These are phyloP conservation scores for Calonectria pseudoturangicola DNA, from an alignment of 2,329 filamentous ascomycete genomes.

Conservation along the genomic window DNA sequence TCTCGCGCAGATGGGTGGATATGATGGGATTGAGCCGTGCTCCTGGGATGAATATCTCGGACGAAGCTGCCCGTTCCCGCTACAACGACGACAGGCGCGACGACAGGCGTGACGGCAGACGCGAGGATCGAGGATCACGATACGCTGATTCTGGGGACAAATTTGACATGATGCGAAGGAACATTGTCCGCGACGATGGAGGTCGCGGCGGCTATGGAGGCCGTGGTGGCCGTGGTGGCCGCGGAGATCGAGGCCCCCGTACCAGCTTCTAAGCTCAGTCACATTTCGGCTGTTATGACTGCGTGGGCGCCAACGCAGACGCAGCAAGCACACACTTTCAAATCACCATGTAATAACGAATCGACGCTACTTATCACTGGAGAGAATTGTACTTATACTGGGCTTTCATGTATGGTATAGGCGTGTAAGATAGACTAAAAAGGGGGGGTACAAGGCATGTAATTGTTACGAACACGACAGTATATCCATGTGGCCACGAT, in stretches of 20 bases:
- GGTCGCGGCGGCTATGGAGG: constrained; percentile 42
- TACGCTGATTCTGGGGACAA: constrained; percentile 44
- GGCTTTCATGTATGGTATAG: constrained; percentile 53
- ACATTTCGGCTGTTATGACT: constrained; percentile 29
- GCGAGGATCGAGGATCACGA: constrained; percentile 30
- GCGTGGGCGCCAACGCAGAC: constrained; percentile 1
- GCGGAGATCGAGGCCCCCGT: constrained; percentile 43
- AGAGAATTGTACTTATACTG: constrained; percentile 54
- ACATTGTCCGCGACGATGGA: constrained; percentile 53
- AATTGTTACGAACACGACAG: constrained; percentile 50
- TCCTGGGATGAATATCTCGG: constrained; percentile 60
- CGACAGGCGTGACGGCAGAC: constrained; percentile 38
- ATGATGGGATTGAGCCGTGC: constrained; percentile 58
- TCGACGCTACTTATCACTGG: constrained; percentile 20
- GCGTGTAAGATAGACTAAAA: constrained; percentile 45
- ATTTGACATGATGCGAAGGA: constrained; percentile 54
- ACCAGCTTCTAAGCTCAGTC: constrained; percentile 30
- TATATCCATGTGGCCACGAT: constrained; percentile 46
- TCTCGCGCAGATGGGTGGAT: constrained; percentile 52
- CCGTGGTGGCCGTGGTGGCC: constrained; percentile 44
- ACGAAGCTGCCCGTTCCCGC: constrained; percentile 33
- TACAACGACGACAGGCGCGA: constrained; percentile 29
- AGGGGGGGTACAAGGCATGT: constrained; percentile 47
- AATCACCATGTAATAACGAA: constrained; percentile 36
- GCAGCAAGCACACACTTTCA: constrained; percentile 2